Evolutionary conservation across 2,329 filamentous ascomycete genomes (phyloP).

Genomic region (Ascochyta lentis): DNA sequence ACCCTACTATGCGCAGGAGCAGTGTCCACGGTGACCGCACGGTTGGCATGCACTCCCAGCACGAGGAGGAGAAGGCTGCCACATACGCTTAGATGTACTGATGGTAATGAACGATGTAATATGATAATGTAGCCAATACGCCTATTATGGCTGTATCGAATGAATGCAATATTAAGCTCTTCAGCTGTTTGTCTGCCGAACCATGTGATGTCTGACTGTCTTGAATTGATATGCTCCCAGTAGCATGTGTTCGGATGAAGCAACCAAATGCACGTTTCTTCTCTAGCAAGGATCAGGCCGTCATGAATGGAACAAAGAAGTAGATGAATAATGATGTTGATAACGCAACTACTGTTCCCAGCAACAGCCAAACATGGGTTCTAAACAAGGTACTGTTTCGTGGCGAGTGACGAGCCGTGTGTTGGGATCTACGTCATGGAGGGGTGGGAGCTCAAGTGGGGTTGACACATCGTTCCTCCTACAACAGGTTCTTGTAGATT

Average conservation of each 20-base stretch:
- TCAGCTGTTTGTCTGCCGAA: too few relatives aligned
- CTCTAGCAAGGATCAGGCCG: too few relatives aligned
- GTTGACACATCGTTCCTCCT: slow-evolving; percentile 9
- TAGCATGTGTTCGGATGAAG: too few relatives aligned
- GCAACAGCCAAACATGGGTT: not conserved
- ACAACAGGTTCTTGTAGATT: not conserved
- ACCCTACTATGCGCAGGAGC: slow-evolving; percentile 35
- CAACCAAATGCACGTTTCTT: too few relatives aligned
- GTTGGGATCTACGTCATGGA: slow-evolving; percentile 2
- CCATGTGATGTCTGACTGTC: not conserved
- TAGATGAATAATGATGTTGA: too few relatives aligned
- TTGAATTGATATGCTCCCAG: too few relatives aligned
- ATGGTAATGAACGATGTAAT: slow-evolving; percentile 9
- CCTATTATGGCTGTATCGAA: slow-evolving; percentile 5
- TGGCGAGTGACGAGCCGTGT: not conserved
- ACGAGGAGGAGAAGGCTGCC: slow-evolving; percentile 11
- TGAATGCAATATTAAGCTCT: not conserved
- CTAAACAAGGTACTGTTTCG: not conserved
- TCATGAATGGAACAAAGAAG: too few relatives aligned
- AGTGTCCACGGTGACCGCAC: slow-evolving; percentile 25
- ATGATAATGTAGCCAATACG: slow-evolving; percentile 16
- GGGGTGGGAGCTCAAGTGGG: slow-evolving; percentile 15
- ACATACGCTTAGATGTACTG: slow-evolving; percentile 3
- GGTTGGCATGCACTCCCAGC: slow-evolving; percentile 9
- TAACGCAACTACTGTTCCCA: not conserved